phyloP scores from a whole-genome alignment of 1,284 basidiomycete genomes.

The Chondrostereum purpureum region DNA sequence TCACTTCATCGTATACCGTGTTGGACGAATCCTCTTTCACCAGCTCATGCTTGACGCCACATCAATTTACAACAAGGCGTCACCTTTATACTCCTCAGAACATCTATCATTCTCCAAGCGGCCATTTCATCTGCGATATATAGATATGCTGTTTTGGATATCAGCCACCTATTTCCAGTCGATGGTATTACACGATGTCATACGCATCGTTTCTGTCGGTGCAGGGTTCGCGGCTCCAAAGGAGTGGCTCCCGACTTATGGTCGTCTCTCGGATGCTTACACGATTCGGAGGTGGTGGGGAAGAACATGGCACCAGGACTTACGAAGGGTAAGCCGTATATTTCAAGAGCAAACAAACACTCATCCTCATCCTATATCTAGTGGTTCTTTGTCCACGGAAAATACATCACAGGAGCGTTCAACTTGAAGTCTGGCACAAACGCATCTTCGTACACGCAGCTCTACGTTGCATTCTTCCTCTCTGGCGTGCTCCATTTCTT shows the following conservation, averaged over 20 bases:
- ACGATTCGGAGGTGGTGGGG: background rate
- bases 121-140: too few species aligned
- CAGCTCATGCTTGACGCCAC: background rate
- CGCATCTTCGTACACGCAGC: background rate
- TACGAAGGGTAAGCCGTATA: background rate
- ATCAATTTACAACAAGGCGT: background rate
- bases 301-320: background rate
- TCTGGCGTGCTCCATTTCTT: background rate
- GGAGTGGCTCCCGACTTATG: background rate
- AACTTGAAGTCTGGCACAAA: background rate
- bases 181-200: background rate
- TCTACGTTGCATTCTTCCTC: background rate
- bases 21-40: too few species aligned
- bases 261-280: background rate
- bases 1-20: too few species aligned
- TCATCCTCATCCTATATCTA: background rate
- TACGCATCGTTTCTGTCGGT: background rate
- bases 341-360: background rate
- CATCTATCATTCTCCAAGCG: background rate
- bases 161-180: background rate
- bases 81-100: background rate
- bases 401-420: background rate
- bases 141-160: too few species aligned
- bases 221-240: background rate
- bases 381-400: background rate